Evolutionary conservation across 805 yeast species (phyloP).

Genomic region (Candida ortonii): DNA sequence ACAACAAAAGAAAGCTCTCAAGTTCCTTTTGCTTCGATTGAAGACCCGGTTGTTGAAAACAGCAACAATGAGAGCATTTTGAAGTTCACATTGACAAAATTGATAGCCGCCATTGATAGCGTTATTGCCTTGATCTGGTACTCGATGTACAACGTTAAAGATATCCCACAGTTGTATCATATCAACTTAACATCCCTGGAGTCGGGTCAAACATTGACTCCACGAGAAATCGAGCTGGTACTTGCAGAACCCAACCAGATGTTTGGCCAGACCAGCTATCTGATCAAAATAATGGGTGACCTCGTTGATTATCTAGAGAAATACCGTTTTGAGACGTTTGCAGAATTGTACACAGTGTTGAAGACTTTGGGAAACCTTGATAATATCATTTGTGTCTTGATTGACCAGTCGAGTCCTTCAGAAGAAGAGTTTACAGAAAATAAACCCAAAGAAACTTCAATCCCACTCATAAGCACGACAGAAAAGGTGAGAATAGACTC

Average conservation of each 20-base stretch:
- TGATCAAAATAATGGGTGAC: slow-evolving; percentile 64
- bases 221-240: slow-evolving; percentile 10
- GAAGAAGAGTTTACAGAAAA: slow-evolving; percentile 8
- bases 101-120: slow-evolving; percentile 44
- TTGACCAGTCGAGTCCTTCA: slow-evolving; percentile 23
- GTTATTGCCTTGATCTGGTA: slow-evolving; percentile 61
- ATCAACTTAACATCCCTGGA: slow-evolving; percentile 15
- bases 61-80: slow-evolving; percentile 6
- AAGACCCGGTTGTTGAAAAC: slow-evolving; percentile 3
- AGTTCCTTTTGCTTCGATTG: slow-evolving; percentile 1
- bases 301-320: slow-evolving; percentile 57
- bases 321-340: slow-evolving; percentile 23
- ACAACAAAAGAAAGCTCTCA: not conserved
- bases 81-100: slow-evolving; percentile 27
- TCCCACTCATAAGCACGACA: slow-evolving; percentile 27
- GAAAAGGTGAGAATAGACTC: slow-evolving; percentile 35
- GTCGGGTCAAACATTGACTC: slow-evolving; percentile 1
- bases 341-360: slow-evolving; percentile 24
- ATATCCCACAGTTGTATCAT: slow-evolving; percentile 30
- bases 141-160: slow-evolving; percentile 41
- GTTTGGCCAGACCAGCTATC: slow-evolving; percentile 64
- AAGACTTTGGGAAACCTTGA: slow-evolving; percentile 28
- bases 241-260: slow-evolving; percentile 16
- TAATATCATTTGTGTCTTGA: slow-evolving; percentile 29
- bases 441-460: slow-evolving; percentile 6